Percentiles rank a stretch among this genome's conserved stretches.
Evolutionary conservation across 2,329 filamentous ascomycete species (phyloP).

Genomic region (Ceratocystis harringtonii): DNA sequence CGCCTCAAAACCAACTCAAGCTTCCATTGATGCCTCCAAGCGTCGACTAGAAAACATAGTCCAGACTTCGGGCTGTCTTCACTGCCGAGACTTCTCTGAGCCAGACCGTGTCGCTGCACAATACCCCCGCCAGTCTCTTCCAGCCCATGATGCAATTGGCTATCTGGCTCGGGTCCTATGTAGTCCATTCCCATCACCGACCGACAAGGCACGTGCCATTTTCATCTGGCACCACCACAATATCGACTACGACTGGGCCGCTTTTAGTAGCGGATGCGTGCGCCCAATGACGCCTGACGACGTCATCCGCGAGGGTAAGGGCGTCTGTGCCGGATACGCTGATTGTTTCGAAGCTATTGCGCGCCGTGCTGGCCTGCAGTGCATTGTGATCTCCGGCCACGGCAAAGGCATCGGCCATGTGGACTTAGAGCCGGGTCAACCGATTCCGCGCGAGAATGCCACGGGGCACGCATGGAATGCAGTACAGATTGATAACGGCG

Average conservation of each 20-base stretch:
- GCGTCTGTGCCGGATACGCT: conserved; percentile 87
- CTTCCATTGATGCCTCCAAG: conserved; percentile 23
- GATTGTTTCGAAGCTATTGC: conserved; percentile 68
- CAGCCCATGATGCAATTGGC: conserved; percentile 46
- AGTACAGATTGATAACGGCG: conserved; percentile 68
- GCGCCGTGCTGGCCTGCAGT: conserved; percentile 62
- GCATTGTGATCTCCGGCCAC: conserved; percentile 58
- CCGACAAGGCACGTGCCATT: conserved; percentile 83
- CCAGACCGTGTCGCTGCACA: conserved; percentile 65
- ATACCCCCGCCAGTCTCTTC: conserved; percentile 58
- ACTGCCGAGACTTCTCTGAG: conserved; percentile 75
- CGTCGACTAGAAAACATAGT: conserved; percentile 29
- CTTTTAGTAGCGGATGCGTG: conserved; percentile 61
- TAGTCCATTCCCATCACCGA: conserved; percentile 59
- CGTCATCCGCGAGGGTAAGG: conserved; percentile 61
- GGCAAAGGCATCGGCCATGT: conserved; percentile 73
- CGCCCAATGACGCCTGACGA: conserved; percentile 52
- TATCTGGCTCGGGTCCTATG: conserved; percentile 70
- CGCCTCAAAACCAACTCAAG: conserved; percentile 35
- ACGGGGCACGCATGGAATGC: conserved; percentile 83
- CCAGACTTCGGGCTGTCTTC: conserved; percentile 44
- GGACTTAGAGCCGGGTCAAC: conserved; percentile 45
- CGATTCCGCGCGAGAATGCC: conserved; percentile 46
- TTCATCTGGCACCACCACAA: conserved; percentile 97
- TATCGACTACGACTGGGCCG: conserved; percentile 64